A percentile compares a stretch with the other conserved stretches of the same genome.
These are phyloP conservation scores for Thielaviopsis punctulata DNA, from an alignment of 2,329 filamentous ascomycete species.

Conservation along the genomic window DNA sequence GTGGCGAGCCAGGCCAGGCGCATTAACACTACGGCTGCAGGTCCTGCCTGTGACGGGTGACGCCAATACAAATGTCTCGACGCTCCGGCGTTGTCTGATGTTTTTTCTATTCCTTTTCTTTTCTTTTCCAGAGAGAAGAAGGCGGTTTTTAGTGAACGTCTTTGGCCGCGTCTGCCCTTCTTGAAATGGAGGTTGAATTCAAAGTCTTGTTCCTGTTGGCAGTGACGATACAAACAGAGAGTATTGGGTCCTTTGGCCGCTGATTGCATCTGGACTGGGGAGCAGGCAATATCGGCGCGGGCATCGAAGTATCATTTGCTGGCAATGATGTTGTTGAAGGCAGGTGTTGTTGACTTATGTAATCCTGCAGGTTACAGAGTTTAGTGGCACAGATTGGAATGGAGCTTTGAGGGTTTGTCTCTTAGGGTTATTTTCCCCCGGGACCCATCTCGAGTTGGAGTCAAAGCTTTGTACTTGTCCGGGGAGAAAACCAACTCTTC, in stretches of 20 bases:
- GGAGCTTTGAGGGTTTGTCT: too few species aligned
- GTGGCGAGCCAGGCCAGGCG: slow-evolving; percentile 36
- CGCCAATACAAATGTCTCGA: slow-evolving; percentile 26
- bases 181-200: slow-evolving; percentile 48
- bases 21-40: slow-evolving; percentile 34
- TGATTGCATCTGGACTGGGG: background rate
- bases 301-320: background rate
- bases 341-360: slow-evolving; percentile 10
- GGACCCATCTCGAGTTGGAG: slow-evolving; percentile 86
- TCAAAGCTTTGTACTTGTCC: slow-evolving; percentile 91
- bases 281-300: background rate
- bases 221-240: slow-evolving; percentile 72
- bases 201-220: slow-evolving; percentile 90
- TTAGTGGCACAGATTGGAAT: slow-evolving; percentile 9
- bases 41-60: slow-evolving; percentile 25
- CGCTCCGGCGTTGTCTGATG: slow-evolving; percentile 14
- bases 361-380: slow-evolving; percentile 12
- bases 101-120: slow-evolving; percentile 30
- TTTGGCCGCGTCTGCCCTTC: slow-evolving; percentile 77
- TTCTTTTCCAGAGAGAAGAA: slow-evolving; percentile 19
- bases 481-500: slow-evolving; percentile 18
- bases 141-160: slow-evolving; percentile 74
- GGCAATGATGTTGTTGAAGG: background rate
- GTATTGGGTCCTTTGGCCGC: slow-evolving; percentile 13
- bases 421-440: slow-evolving; percentile 22